Evolutionary conservation across 108 stramenopile species (phyloP).

Genomic region (Pinguiococcus pyrenoidosus): DNA sequence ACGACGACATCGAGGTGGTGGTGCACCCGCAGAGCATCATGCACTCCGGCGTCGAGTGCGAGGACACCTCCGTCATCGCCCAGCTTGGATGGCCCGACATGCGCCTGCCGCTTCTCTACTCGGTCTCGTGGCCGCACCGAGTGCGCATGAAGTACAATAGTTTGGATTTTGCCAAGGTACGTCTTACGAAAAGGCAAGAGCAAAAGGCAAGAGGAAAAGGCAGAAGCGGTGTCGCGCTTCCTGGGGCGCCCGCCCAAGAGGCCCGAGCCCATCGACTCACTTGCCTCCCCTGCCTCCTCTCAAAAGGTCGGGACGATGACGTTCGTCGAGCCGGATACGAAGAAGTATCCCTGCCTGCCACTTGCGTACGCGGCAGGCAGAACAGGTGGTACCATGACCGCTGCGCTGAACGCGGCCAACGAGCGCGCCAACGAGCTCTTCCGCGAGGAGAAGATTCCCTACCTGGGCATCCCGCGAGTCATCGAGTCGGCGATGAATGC

Average conservation of each 20-base stretch:
- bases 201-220: neutral
- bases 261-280: neutral
- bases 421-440: conserved; percentile 91
- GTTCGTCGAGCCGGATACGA: conserved; percentile 66
- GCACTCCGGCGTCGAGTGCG: conserved; percentile 84
- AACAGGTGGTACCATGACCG: conserved; percentile 87
- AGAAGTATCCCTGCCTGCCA: conserved; percentile 83
- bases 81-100: conserved; percentile 94
- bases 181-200: neutral
- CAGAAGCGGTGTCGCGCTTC: neutral
- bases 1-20: conserved; percentile 92
- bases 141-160: conserved; percentile 57
- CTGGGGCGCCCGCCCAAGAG: neutral
- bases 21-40: conserved; percentile 93
- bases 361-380: conserved; percentile 82
- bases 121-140: conserved; percentile 85
- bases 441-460: conserved; percentile 52
- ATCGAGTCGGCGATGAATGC: conserved; percentile 85
- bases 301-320: conserved; percentile 40
- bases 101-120: conserved; percentile 86
- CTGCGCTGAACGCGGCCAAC: conserved; percentile 86
- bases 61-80: conserved; percentile 85
- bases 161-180: conserved; percentile 18
- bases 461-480: conserved; percentile 75
- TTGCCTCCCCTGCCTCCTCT: neutral